Conservation (phyloP, 805 yeast species). For the Saturnispora hagleri region DNA sequence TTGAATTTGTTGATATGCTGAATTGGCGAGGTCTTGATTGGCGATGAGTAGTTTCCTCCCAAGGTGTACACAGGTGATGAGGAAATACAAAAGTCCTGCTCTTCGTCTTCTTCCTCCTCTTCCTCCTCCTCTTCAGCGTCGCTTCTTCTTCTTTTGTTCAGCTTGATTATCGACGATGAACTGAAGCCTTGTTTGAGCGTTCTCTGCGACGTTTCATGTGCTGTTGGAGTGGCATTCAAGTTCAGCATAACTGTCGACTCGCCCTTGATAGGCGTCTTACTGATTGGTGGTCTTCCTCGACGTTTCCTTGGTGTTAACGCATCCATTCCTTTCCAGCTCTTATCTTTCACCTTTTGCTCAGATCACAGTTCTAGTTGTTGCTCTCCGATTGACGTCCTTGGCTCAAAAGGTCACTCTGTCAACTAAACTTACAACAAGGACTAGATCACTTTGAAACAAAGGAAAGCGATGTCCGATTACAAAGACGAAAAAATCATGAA, state of each 20-base stretch:
- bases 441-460: background rate
- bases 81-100: background rate
- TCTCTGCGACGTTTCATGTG: conserved; percentile 23
- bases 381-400: background rate
- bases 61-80: background rate
- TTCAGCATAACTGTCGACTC: conserved; percentile 21
- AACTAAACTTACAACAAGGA: background rate
- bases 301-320: conserved; percentile 7
- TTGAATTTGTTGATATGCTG: background rate
- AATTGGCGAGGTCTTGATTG: background rate
- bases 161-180: conserved; percentile 27
- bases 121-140: background rate
- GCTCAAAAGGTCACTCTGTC: background rate
- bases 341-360: background rate
- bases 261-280: conserved; percentile 18
- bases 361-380: background rate
- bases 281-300: conserved; percentile 26
- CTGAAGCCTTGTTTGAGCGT: conserved; percentile 23
- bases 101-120: background rate
- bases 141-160: conserved; percentile 11
- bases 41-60: conserved; percentile 1
- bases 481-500: background rate
- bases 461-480: background rate
- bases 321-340: background rate
- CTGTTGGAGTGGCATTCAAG: conserved; percentile 17